Conservation (phyloP, 768 basidiomycete genomes). For the Dictyophora rubrovolvata region DNA sequence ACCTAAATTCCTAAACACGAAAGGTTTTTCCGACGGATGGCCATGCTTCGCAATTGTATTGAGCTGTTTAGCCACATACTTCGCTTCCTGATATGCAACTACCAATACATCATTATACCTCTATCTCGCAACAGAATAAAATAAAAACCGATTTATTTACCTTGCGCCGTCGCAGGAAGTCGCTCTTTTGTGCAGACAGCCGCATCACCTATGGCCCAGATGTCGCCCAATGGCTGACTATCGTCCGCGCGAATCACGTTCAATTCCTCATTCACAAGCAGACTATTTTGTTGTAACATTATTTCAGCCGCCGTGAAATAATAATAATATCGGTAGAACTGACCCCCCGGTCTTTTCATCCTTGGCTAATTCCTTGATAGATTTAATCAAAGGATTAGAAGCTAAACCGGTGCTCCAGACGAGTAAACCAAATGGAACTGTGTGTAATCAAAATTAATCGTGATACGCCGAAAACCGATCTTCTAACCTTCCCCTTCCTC, state of each 20-base stretch:
- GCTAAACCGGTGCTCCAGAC: slow-evolving; percentile 86
- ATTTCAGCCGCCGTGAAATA: neutral
- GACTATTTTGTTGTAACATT: slow-evolving; percentile 17
- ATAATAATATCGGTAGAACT: neutral
- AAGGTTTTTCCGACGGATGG: slow-evolving; percentile 34
- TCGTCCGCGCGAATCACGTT: slow-evolving; percentile 48
- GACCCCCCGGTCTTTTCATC: slow-evolving; percentile 49
- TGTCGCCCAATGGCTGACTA: slow-evolving; percentile 47
- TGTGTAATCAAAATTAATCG: neutral
- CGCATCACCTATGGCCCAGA: slow-evolving; percentile 79
- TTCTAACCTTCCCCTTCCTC: slow-evolving; percentile 58
- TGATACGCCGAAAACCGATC: slow-evolving; percentile 1
- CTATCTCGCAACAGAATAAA: slow-evolving; percentile 6
- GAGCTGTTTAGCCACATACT: slow-evolving; percentile 53
- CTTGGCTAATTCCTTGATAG: slow-evolving; percentile 50
- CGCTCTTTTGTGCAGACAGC: slow-evolving; percentile 39
- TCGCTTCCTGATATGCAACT: slow-evolving; percentile 75
- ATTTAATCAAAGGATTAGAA: slow-evolving; percentile 66
- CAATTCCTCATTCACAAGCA: slow-evolving; percentile 46
- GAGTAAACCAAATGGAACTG: slow-evolving; percentile 72
- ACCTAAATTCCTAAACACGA: slow-evolving; percentile 64
- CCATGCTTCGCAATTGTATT: slow-evolving; percentile 43
- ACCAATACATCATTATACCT: neutral
- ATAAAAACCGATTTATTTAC: slow-evolving; percentile 20
- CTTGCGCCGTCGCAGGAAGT: slow-evolving; percentile 83